phyloP scores from a whole-genome alignment of 2,329 filamentous ascomycete species.

The Ampelomyces quisqualis region DNA sequence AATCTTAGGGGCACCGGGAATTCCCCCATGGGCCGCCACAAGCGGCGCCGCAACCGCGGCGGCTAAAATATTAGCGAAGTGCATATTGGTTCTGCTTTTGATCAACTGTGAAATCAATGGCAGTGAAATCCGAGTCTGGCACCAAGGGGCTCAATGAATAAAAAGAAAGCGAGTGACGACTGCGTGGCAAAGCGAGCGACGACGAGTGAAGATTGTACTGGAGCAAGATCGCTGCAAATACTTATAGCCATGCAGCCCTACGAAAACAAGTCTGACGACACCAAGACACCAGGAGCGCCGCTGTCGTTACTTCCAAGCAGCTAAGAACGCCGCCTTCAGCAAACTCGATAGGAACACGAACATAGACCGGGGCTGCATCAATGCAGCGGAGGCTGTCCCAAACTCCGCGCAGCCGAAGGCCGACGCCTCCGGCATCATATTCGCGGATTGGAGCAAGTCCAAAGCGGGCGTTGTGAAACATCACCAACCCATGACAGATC shows the following conservation, averaged over 20 bases:
- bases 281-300: constrained; percentile 1
- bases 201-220: constrained; percentile 1
- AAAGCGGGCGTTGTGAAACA: neutral
- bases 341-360: constrained; percentile 7
- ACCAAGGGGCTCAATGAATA: neutral
- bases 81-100: constrained; percentile 23
- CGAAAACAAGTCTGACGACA: neutral
- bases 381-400: too few relatives aligned
- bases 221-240: constrained; percentile 3
- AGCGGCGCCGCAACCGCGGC: constrained; percentile 33
- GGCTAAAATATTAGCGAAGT: constrained; percentile 32
- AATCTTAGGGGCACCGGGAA: constrained; percentile 35
- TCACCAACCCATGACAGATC: neutral
- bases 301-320: constrained; percentile 4
- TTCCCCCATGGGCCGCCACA: constrained; percentile 37
- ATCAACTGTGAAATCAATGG: neutral
- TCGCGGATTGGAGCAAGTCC: neutral
- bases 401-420: neutral
- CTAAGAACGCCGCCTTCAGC: constrained; percentile 8
- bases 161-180: constrained; percentile 6
- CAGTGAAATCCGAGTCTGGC: neutral
- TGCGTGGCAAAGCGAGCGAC: constrained; percentile 5
- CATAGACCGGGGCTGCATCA: constrained; percentile 1
- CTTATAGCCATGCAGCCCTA: constrained; percentile 11
- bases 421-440: neutral